Conservation (phyloP, 805 yeast species). For the Metschnikowia proteae region DNA sequence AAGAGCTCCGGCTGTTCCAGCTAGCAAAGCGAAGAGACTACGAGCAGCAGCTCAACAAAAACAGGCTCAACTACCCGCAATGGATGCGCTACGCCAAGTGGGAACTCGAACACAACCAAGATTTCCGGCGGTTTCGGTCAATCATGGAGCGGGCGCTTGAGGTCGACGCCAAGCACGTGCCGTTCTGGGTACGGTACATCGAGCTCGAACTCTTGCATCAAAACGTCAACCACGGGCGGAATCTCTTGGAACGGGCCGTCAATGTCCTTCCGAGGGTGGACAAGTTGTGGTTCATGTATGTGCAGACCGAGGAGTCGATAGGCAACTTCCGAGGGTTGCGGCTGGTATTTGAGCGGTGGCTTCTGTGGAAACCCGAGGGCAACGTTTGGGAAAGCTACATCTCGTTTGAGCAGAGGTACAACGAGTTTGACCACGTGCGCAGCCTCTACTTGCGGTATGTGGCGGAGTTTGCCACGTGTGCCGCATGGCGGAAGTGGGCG, state of each 20-base stretch:
- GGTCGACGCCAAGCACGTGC: conserved; percentile 69
- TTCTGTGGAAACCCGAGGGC: conserved; percentile 64
- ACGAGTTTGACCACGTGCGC: conserved; percentile 53
- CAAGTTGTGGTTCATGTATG: conserved; percentile 82
- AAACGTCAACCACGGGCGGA: conserved; percentile 85
- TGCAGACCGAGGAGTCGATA: conserved; percentile 76
- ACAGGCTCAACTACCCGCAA: conserved; percentile 75
- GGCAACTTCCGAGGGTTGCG: conserved; percentile 61
- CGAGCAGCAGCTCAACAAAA: conserved; percentile 83
- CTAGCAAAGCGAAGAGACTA: conserved; percentile 73
- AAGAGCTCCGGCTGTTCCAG: conserved; percentile 75
- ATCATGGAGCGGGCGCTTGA: conserved; percentile 83
- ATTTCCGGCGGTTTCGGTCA: conserved; percentile 75
- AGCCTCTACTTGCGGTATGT: conserved; percentile 52
- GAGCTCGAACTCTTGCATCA: conserved; percentile 69
- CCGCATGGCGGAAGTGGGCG: conserved; percentile 74
- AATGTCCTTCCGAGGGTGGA: conserved; percentile 71
- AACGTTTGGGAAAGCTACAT: conserved; percentile 75
- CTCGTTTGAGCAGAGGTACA: conserved; percentile 67
- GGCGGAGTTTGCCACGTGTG: conserved; percentile 32
- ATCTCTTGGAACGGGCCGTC: conserved; percentile 75
- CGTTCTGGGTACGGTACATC: conserved; percentile 82
- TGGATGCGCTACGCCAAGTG: conserved; percentile 91
- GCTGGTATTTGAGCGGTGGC: conserved; percentile 72
- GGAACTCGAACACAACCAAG: conserved; percentile 74